Percentiles rank a stretch among this genome's conserved stretches.
Evolutionary conservation across 2,329 filamentous ascomycete genomes (phyloP).

Genomic region (Cladosporium sp.): DNA sequence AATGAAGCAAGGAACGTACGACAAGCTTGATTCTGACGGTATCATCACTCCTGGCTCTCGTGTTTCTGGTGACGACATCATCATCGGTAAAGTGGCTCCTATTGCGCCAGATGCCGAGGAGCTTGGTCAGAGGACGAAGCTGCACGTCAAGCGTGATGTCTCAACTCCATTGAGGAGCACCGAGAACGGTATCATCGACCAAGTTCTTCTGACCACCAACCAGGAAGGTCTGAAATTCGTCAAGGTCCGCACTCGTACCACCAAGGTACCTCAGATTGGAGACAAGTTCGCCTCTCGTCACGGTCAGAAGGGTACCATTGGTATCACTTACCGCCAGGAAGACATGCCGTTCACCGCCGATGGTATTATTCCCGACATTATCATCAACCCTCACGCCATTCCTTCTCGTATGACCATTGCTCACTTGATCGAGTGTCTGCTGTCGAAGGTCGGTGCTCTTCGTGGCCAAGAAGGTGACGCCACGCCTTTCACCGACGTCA

Average conservation of each 20-base stretch:
- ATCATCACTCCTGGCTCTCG: conserved; percentile 90
- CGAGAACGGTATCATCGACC: conserved; percentile 94
- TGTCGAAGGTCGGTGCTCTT: conserved; percentile 91
- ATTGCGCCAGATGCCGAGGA: conserved; percentile 91
- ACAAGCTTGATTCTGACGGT: conserved; percentile 96
- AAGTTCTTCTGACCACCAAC: conserved; percentile 90
- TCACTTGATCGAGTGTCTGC: conserved; percentile 97
- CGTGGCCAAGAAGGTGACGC: conserved; percentile 96
- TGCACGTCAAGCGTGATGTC: conserved; percentile 90
- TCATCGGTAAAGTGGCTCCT: conserved; percentile 97
- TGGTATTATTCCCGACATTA: conserved; percentile 88
- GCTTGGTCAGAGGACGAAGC: conserved; percentile 82
- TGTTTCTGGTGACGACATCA: conserved; percentile 96
- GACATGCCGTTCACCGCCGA: conserved; percentile 98
- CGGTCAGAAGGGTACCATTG: conserved; percentile 98
- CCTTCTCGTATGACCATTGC: conserved; percentile 99
- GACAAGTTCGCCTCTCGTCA: conserved; percentile 99
- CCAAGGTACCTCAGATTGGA: conserved; percentile 96
- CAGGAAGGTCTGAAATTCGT: conserved; percentile 92
- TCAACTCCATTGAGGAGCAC: conserved; percentile 93
- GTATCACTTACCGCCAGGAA: conserved; percentile 95
- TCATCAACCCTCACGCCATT: conserved; percentile 99
- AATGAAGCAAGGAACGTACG: conserved; percentile 65
- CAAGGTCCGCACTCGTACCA: conserved; percentile 95
- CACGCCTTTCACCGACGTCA: conserved; percentile 96